Percentiles rank a stretch among this genome's conserved stretches.
Conservation (phyloP, 306 rosid genomes). For the Canavalia gladiata region DNA sequence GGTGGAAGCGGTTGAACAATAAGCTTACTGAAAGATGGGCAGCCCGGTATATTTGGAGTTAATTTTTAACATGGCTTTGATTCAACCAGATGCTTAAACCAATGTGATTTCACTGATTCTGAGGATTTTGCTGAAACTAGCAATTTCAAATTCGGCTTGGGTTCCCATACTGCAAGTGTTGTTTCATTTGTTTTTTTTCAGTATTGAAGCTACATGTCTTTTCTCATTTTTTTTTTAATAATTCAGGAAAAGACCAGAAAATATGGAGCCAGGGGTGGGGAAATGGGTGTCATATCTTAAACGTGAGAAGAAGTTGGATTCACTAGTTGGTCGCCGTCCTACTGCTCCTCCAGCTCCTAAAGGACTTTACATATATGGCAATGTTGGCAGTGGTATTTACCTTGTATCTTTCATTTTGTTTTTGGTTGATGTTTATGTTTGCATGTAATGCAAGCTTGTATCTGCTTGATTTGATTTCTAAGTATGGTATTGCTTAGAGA, state of each 20-base stretch:
- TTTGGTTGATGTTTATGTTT: constrained; percentile 33
- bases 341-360: constrained; percentile 88
- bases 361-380: constrained; percentile 94
- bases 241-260: constrained; percentile 69
- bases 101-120: neutral
- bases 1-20: constrained; percentile 58
- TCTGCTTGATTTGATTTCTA: constrained; percentile 36
- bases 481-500: constrained; percentile 38
- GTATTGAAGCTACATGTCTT: constrained; percentile 33
- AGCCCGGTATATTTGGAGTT: constrained; percentile 58
- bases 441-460: constrained; percentile 32
- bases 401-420: constrained; percentile 13
- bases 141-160: neutral
- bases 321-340: constrained; percentile 78
- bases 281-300: constrained; percentile 97
- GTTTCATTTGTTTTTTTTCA: neutral
- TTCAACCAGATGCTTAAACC: constrained; percentile 14
- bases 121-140: constrained; percentile 30
- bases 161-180: constrained; percentile 13
- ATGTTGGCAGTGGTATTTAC: constrained; percentile 89
- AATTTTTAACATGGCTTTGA: constrained; percentile 32
- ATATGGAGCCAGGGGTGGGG: constrained; percentile 89
- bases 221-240: constrained; percentile 35
- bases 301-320: constrained; percentile 90
- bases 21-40: constrained; percentile 69